Evolutionary conservation across 805 yeast genomes (phyloP).

Genomic region (Candida khao-thaluensis): DNA sequence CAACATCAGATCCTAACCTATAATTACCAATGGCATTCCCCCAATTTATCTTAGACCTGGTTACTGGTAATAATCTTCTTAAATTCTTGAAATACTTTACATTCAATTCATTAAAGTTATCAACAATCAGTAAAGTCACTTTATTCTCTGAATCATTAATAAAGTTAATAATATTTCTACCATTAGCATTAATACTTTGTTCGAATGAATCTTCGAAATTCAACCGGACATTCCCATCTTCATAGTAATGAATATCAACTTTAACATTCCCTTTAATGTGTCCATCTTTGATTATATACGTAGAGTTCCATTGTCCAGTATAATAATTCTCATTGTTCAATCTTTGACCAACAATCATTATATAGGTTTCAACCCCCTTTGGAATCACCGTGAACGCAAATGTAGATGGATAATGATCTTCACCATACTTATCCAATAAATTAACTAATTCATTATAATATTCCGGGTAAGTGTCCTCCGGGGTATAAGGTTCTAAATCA

Average conservation of each 20-base stretch:
- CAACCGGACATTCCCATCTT: conserved; percentile 92
- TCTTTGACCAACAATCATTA: conserved; percentile 70
- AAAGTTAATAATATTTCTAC: conserved; percentile 37
- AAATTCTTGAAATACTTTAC: conserved; percentile 78
- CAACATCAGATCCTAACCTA: conserved; percentile 80
- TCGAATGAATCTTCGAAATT: conserved; percentile 41
- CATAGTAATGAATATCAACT: conserved; percentile 87
- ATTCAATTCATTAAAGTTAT: conserved; percentile 67
- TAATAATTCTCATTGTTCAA: conserved; percentile 75
- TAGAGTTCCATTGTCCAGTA: conserved; percentile 86
- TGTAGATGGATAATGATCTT: conserved; percentile 63
- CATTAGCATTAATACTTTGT: conserved; percentile 21
- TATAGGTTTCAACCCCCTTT: conserved; percentile 28
- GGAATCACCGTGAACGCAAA: conserved; percentile 48
- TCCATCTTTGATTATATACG: conserved; percentile 47
- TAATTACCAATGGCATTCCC: conserved; percentile 90
- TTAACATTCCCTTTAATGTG: conserved; percentile 52
- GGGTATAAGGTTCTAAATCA: conserved; percentile 40
- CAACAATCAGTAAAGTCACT: conserved; percentile 59
- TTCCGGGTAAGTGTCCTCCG: conserved; percentile 22
- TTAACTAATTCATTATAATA: conserved; percentile 30
- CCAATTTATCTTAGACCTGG: conserved; percentile 91
- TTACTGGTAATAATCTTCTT: conserved; percentile 89
- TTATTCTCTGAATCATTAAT: conserved; percentile 58
- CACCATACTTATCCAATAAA: conserved; percentile 50